Conservation (phyloP, 768 basidiomycete species). For the Lepiota venenata region DNA sequence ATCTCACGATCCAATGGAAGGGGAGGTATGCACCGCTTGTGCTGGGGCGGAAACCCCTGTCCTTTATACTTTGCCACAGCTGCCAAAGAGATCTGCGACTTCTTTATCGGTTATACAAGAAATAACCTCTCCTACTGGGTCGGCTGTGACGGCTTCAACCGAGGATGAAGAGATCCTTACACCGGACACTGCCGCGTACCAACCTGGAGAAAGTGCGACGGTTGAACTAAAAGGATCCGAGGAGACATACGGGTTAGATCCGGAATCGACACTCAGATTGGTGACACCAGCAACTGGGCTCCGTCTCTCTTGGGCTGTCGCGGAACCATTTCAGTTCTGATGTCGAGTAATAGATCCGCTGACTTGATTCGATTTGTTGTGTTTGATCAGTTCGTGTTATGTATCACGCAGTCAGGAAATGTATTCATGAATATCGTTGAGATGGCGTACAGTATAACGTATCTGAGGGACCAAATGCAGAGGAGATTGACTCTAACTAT, state of each 20-base stretch:
- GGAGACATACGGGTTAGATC: background rate
- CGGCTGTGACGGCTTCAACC: constrained; percentile 1
- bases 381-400: background rate
- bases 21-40: too few species aligned
- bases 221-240: background rate
- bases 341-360: background rate
- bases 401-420: background rate
- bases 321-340: background rate
- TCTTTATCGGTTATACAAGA: background rate
- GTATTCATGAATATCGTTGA: too few species aligned
- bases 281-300: background rate
- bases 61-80: background rate
- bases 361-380: background rate
- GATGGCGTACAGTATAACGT: too few species aligned
- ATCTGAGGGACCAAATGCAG: background rate
- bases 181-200: background rate
- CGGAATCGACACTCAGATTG: constrained; percentile 14
- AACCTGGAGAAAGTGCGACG: background rate
- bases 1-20: background rate
- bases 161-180: background rate
- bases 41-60: too few species aligned
- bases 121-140: constrained; percentile 9
- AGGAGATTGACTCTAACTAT: background rate
- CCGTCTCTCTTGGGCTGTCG: background rate
- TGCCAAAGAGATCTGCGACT: background rate